A percentile compares a stretch with the other conserved stretches of the same genome.
phyloP scores from a whole-genome alignment of 345 rosid genomes.

The Lepidium aucheri region DNA sequence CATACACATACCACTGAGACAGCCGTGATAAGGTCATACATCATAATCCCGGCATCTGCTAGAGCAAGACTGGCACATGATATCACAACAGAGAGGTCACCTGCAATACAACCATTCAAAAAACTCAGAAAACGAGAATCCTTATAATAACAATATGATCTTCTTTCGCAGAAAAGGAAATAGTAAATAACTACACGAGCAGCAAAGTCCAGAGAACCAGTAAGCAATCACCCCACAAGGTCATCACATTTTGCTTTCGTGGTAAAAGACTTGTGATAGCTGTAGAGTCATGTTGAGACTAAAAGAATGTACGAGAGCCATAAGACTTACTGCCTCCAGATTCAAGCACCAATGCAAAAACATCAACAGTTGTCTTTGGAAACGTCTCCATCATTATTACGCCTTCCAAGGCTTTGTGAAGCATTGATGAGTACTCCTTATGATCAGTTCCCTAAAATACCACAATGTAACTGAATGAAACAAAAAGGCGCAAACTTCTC shows the following conservation, averaged over 20 bases:
- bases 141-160: neutral
- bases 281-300: neutral
- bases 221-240: neutral
- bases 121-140: neutral
- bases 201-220: neutral
- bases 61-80: constrained; percentile 97
- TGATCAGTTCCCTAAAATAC: constrained; percentile 62
- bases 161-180: neutral
- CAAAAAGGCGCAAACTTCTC: neutral
- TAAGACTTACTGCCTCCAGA: constrained; percentile 89
- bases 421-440: constrained; percentile 77
- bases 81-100: constrained; percentile 84
- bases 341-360: constrained; percentile 89
- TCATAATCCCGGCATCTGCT: constrained; percentile 95
- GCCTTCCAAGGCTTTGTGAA: constrained; percentile 91
- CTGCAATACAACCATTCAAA: constrained; percentile 30
- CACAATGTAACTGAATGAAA: neutral
- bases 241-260: neutral
- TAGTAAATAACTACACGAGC: neutral
- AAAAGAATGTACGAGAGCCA: neutral
- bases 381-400: constrained; percentile 75
- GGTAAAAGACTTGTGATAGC: neutral
- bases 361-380: constrained; percentile 94
- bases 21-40: constrained; percentile 88
- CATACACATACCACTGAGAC: constrained; percentile 65